Evolutionary conservation across 768 basidiomycete species (phyloP).

Genomic region (Lactarius evosmus): DNA sequence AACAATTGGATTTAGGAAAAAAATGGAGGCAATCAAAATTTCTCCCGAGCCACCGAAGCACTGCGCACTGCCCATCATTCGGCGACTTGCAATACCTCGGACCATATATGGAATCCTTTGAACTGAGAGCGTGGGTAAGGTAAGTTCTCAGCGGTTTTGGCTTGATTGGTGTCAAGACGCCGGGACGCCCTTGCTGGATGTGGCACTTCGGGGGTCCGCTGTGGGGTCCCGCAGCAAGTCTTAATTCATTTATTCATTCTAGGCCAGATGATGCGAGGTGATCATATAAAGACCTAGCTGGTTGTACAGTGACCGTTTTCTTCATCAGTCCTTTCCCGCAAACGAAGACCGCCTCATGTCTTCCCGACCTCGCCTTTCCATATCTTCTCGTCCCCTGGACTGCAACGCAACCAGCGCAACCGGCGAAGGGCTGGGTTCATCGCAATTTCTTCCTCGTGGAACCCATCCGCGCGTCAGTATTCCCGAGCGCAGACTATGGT

Average conservation of each 20-base stretch:
- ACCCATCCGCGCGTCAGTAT: not conserved
- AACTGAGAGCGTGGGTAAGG: not conserved
- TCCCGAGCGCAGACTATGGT: conserved; percentile 3
- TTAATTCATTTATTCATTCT: too few species aligned
- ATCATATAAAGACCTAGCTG: not conserved
- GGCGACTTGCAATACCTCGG: not conserved
- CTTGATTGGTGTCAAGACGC: not conserved
- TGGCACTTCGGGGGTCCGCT: not conserved
- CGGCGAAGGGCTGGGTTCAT: not conserved
- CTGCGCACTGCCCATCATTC: not conserved
- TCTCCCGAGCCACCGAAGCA: not conserved
- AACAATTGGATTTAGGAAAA: not conserved
- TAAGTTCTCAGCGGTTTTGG: not conserved
- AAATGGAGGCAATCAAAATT: too few species aligned
- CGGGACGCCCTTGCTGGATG: not conserved
- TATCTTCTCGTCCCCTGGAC: not conserved
- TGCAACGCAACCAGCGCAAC: not conserved
- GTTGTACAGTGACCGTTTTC: not conserved
- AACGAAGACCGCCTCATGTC: not conserved
- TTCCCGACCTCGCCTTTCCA: not conserved
- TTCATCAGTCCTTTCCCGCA: not conserved
- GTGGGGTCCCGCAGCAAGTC: not conserved
- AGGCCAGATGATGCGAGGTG: too few species aligned
- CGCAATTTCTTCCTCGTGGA: not conserved
- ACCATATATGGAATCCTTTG: not conserved